A percentile compares a stretch with the other conserved stretches of the same genome.
Conservation (phyloP, 257 asterid species). For the Vinca minor region DNA sequence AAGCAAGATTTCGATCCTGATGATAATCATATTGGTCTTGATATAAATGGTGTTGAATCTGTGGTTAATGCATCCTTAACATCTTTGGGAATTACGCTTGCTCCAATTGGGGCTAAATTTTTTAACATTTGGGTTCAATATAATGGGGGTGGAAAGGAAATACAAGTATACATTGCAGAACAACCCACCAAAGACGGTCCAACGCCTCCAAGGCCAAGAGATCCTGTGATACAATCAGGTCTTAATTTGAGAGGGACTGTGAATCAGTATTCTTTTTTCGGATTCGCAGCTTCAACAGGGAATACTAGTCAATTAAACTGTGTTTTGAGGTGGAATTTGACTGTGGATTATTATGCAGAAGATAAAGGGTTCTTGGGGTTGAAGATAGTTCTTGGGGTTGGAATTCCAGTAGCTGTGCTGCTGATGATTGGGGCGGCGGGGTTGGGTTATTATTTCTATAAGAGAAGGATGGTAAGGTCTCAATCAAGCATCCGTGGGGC, state of each 20-base stretch:
- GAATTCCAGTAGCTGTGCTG: conserved; percentile 40
- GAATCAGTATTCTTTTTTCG: conserved; percentile 62
- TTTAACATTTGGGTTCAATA: conserved; percentile 78
- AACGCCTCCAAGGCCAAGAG: conserved; percentile 31
- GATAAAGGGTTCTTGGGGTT: conserved; percentile 15
- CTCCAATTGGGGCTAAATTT: conserved; percentile 34
- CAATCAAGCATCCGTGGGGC: conserved; percentile 50
- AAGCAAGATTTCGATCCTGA: conserved; percentile 72
- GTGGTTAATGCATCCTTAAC: conserved; percentile 18
- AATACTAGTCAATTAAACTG: conserved; percentile 49
- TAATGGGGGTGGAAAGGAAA: conserved; percentile 29
- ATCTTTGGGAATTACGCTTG: conserved; percentile 38
- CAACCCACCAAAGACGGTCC: conserved; percentile 21
- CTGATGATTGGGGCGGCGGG: conserved; percentile 29
- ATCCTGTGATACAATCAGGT: conserved; percentile 23
- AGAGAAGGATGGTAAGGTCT: conserved; percentile 25
- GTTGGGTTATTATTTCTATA: conserved; percentile 25
- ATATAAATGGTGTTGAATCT: conserved; percentile 52
- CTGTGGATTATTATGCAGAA: conserved; percentile 38
- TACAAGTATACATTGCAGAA: conserved; percentile 28
- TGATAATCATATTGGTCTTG: conserved; percentile 62
- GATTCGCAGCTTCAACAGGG: conserved; percentile 86
- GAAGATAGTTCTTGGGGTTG: conserved; percentile 40
- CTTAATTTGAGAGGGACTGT: conserved; percentile 24
- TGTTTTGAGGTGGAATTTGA: conserved; percentile 68